Base-by-base conservation (phyloP, 2,329 filamentous ascomycete species). In the Sporothrix curviconia region DNA sequence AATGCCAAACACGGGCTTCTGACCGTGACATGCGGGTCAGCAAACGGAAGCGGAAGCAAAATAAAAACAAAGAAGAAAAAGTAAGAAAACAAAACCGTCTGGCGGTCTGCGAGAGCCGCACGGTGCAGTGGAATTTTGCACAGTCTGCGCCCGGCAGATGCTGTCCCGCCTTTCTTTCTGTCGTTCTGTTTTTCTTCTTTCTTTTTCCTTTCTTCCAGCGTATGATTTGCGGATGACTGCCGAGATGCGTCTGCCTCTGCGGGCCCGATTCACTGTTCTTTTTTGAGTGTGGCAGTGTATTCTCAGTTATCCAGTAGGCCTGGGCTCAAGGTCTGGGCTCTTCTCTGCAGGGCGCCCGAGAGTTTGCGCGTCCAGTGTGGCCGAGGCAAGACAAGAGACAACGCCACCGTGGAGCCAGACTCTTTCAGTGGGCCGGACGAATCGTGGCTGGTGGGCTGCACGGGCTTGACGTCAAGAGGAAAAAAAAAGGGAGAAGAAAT, bases 301-400 rank as follows among this genome's bases (percentile, higher is more conserved):
- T 17, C 6, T 7, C 8, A 49, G 30, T n/a, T 17, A 7, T 17
- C 28, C 22, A 22, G 11, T 15, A 7, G 12, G 25, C 46, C 46
- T 36, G 17, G 15, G 30, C 46, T 22, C 19, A 17, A 24, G 17
- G 17, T 17, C 37, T 4, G 8, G 8, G 19, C 30, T 36, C 15
- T 34, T 47, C 25, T 32, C 46, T 7, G 30, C n/a, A 49, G 34
- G 36, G 28, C 24, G 24, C 49, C 36, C 24, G 36, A 30, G 22
- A 30, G 49, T 52, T 51, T 52, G 49, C 49, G 49, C 49, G 49
- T 52, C 49, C 32, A 28, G 36, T 39, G 49, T 37, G 47, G 47
- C 47, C 47, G 32, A 50, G 32, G n/a, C n/a, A n/a, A n/a, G n/a
- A 37, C 19, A 25, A 28, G 28, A 25, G 36, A 25, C 34, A 43